These are phyloP conservation scores for Multifurca ochricompacta DNA, from an alignment of 768 basidiomycete genomes.

Conservation along the genomic window DNA sequence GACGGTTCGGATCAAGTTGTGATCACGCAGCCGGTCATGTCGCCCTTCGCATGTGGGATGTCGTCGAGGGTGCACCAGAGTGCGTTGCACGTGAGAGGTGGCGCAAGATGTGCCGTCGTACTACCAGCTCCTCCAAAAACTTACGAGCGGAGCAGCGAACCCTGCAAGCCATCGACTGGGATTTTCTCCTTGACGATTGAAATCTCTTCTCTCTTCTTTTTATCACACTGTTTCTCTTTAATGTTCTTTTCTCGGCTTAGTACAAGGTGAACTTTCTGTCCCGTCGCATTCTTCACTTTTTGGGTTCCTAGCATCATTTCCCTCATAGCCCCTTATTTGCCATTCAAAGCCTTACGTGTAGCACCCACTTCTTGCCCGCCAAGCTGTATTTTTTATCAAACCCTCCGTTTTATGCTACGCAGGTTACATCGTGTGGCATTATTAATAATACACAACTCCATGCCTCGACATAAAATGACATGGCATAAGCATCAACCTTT, in stretches of 20 bases:
- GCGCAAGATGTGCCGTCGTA: constrained; percentile 37
- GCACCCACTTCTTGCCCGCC: constrained; percentile 5
- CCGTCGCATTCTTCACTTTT: constrained; percentile 4
- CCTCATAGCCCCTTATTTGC: background rate
- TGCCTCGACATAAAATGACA: too few species aligned
- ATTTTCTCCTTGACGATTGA: constrained; percentile 68
- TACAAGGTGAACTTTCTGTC: background rate
- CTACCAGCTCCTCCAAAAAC: constrained; percentile 50
- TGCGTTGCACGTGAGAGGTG: constrained; percentile 51
- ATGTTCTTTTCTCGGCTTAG: background rate
- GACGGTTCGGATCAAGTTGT: constrained; percentile 46
- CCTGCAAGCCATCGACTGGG: constrained; percentile 59
- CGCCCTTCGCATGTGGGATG: constrained; percentile 75
- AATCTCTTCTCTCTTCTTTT: background rate
- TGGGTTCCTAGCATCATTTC: background rate
- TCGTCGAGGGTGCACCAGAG: constrained; percentile 57
- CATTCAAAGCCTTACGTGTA: constrained; percentile 4
- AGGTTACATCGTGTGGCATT: background rate
- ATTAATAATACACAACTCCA: too few species aligned
- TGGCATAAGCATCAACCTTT: background rate
- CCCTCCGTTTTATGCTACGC: constrained; percentile 6
- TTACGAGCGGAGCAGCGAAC: constrained; percentile 28
- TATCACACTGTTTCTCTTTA: background rate
- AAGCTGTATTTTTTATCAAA: constrained; percentile 14
- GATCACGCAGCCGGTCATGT: constrained; percentile 54